Conservation (phyloP, 1,284 basidiomycete species). For the Ceratobasidium sp. region DNA sequence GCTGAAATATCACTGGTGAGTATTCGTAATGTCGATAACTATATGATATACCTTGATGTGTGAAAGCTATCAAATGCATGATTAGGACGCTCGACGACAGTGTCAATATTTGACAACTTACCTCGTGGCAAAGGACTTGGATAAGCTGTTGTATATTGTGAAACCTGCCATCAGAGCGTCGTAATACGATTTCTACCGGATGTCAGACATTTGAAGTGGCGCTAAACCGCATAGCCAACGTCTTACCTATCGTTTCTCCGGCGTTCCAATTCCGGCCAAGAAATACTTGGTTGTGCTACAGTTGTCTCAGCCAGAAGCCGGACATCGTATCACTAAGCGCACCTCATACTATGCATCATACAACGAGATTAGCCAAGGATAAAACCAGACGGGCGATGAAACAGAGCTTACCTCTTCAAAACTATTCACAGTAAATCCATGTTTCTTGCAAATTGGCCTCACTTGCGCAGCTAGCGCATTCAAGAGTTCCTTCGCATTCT, state of each 20-base stretch:
- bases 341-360: conserved; percentile 44
- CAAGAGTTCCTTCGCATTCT: conserved; percentile 72
- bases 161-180: conserved; percentile 70
- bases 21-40: not conserved
- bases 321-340: not conserved
- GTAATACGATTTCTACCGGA: conserved; percentile 72
- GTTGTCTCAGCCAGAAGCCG: conserved; percentile 56
- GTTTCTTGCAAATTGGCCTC: conserved; percentile 80
- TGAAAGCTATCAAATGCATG: conserved; percentile 63
- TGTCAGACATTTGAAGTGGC: not conserved
- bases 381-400: not conserved
- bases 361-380: not conserved
- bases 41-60: conserved; percentile 73
- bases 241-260: conserved; percentile 79
- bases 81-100: not conserved
- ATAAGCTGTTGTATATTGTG: conserved; percentile 75
- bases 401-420: conserved; percentile 76
- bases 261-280: conserved; percentile 78
- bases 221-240: not conserved
- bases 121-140: conserved; percentile 85
- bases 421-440: conserved; percentile 80
- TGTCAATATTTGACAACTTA: conserved; percentile 57
- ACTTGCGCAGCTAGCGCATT: conserved; percentile 84
- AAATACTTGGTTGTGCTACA: conserved; percentile 80
- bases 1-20: conserved; percentile 60